Percentiles rank a stretch among this genome's conserved stretches.
phyloP scores from a whole-genome alignment of 2,329 filamentous ascomycete genomes.

The Talaromyces piceae region DNA sequence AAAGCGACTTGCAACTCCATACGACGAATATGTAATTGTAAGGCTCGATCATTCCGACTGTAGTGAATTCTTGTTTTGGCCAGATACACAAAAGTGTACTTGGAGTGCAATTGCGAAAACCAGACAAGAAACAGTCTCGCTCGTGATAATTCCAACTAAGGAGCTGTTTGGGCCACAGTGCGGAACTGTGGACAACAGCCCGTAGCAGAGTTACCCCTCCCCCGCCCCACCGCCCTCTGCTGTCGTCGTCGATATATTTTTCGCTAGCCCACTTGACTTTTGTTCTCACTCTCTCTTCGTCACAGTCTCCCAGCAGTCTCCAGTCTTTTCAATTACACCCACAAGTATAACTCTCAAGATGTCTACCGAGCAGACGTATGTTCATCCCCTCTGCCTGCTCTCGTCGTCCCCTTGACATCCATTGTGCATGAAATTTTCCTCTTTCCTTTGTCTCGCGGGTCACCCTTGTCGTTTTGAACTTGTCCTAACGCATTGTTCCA shows the following conservation, averaged over 20 bases:
- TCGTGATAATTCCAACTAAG: no score
- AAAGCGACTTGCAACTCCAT: no score
- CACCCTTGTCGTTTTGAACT: slow-evolving; percentile 11
- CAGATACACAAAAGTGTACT: no score
- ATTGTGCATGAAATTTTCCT: slow-evolving; percentile 5
- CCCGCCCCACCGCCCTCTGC: slow-evolving; percentile 9
- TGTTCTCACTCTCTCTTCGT: slow-evolving; percentile 3
- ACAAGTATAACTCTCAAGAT: slow-evolving; percentile 40
- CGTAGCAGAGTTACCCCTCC: slow-evolving; percentile 11
- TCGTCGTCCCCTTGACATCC: slow-evolving; percentile 2
- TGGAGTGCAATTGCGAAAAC: no score
- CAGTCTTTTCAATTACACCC: slow-evolving; percentile 8
- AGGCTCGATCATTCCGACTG: no score
- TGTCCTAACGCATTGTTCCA: slow-evolving; percentile 41
- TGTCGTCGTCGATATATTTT: slow-evolving; percentile 6
- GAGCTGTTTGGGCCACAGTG: no score
- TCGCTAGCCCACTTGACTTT: slow-evolving; percentile 2
- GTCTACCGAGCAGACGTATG: slow-evolving; percentile 80
- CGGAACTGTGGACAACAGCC: no score
- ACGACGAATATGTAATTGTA: no score
- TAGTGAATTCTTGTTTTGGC: no score
- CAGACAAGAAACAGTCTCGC: no score
- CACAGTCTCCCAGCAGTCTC: no score
- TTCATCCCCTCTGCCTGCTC: slow-evolving; percentile 11
- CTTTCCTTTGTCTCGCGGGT: slow-evolving; percentile 15